Percentiles rank a stretch among this genome's conserved stretches.
These are phyloP conservation scores for Blastobotrys indianensis DNA, from an alignment of 1,139 yeast species.

Conservation along the genomic window DNA sequence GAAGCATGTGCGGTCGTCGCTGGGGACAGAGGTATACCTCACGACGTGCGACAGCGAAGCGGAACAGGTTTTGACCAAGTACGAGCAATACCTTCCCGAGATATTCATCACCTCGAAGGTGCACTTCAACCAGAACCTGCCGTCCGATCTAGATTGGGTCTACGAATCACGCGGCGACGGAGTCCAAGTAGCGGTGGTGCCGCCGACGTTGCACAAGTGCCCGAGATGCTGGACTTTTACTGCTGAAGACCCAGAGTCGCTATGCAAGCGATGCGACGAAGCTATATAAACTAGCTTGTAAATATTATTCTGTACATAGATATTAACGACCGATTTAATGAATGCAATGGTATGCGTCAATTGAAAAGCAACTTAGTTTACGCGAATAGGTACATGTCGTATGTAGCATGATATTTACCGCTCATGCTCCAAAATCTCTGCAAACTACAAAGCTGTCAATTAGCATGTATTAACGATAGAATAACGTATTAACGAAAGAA, in stretches of 20 bases:
- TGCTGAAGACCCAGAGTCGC: slow-evolving; percentile 43
- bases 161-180: slow-evolving; percentile 30
- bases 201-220: slow-evolving; percentile 55
- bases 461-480: no score
- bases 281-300: slow-evolving; percentile 25
- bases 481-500: no score
- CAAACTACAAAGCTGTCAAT: no score
- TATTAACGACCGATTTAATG: no score
- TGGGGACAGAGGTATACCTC: slow-evolving; percentile 53
- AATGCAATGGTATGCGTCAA: no score
- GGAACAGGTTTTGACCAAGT: slow-evolving; percentile 24
- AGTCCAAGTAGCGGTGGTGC: slow-evolving; percentile 39
- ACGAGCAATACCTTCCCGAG: slow-evolving; percentile 38
- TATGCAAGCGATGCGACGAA: slow-evolving; percentile 65
- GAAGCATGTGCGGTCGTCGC: slow-evolving; percentile 52
- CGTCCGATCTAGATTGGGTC: slow-evolving; percentile 28
- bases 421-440: no score
- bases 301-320: slow-evolving; percentile 4
- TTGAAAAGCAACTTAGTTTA: no score
- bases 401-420: no score
- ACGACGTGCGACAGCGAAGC: slow-evolving; percentile 22
- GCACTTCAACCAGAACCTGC: slow-evolving; percentile 30
- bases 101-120: slow-evolving; percentile 64
- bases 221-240: slow-evolving; percentile 91
- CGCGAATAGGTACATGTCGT: no score